These are phyloP conservation scores for Paspalum vaginatum DNA, from an alignment of 176 grass and related monocot species.

Conservation along the genomic window DNA sequence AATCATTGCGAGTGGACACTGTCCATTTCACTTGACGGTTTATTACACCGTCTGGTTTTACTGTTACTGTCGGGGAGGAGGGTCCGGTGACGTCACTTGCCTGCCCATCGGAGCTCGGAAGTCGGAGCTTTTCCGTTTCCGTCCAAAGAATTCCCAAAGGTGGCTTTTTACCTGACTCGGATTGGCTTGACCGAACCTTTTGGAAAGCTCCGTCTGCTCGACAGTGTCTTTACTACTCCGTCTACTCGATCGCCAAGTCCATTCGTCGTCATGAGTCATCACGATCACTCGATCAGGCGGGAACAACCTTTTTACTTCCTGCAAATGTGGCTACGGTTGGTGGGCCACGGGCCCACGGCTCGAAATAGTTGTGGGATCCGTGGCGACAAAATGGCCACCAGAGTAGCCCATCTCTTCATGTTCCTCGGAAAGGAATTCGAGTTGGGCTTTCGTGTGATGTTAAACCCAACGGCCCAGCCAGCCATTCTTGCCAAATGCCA, in stretches of 20 bases:
- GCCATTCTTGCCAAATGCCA: neutral
- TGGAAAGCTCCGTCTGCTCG: neutral
- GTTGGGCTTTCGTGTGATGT: neutral
- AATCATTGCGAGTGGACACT: conserved; percentile 6
- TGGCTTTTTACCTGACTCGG: neutral
- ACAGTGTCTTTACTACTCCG: neutral
- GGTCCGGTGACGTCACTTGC: no score
- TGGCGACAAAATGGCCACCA: neutral
- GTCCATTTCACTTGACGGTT: neutral
- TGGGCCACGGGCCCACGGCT: conserved; percentile 1
- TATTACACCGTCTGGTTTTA: neutral
- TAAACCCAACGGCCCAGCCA: neutral
- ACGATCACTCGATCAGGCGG: no score
- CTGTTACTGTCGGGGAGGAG: no score
- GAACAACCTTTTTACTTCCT: no score
- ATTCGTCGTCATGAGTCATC: no score
- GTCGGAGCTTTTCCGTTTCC: no score
- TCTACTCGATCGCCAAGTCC: neutral
- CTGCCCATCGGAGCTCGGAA: no score
- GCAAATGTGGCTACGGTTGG: neutral
- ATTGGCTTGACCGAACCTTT: neutral
- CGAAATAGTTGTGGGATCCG: neutral
- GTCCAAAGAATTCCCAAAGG: neutral
- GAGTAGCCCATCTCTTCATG: neutral
- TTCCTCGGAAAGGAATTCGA: neutral